These are phyloP conservation scores for Pittosporum tobira DNA, from an alignment of 129 eudicot species.

Conservation along the genomic window DNA sequence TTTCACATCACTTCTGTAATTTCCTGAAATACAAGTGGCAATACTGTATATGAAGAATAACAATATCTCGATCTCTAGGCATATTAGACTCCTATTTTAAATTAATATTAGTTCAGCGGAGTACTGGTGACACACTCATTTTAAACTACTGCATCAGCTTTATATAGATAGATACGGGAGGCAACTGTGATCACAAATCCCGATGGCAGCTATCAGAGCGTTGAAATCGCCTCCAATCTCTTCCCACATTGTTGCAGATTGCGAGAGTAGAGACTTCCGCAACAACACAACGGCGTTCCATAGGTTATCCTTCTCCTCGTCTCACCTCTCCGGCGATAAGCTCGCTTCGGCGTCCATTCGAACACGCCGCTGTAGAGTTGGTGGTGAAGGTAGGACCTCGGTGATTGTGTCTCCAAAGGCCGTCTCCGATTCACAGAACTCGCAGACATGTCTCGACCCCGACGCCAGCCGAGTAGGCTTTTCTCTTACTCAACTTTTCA, in stretches of 20 bases:
- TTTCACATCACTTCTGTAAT: too few species aligned
- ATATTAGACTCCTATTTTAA: too few species aligned
- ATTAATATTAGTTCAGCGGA: too few species aligned
- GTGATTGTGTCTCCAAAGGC: slow-evolving; percentile 55
- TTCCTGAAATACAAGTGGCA: too few species aligned
- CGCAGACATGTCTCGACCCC: slow-evolving; percentile 97
- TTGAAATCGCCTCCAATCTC: slow-evolving; percentile 19
- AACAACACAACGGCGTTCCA: slow-evolving; percentile 15
- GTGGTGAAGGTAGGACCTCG: slow-evolving; percentile 15
- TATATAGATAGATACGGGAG: too few species aligned
- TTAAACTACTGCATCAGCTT: too few species aligned
- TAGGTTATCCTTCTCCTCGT: slow-evolving; percentile 45
- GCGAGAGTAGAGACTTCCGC: slow-evolving; percentile 7
- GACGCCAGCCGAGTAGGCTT: slow-evolving; percentile 79
- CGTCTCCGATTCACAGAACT: slow-evolving; percentile 86
- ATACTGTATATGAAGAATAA: too few species aligned
- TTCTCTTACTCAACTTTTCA: neutral
- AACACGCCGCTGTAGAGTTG: slow-evolving; percentile 21
- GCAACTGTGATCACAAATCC: slow-evolving; percentile 2
- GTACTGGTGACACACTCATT: too few species aligned
- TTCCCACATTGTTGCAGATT: slow-evolving; percentile 9
- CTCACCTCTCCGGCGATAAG: slow-evolving; percentile 35
- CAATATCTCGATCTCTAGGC: too few species aligned
- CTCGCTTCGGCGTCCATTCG: slow-evolving; percentile 13
- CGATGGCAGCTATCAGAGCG: slow-evolving; percentile 53